Evolutionary conservation across 306 rosid species (phyloP).

Genomic region (Neltuma alba): DNA sequence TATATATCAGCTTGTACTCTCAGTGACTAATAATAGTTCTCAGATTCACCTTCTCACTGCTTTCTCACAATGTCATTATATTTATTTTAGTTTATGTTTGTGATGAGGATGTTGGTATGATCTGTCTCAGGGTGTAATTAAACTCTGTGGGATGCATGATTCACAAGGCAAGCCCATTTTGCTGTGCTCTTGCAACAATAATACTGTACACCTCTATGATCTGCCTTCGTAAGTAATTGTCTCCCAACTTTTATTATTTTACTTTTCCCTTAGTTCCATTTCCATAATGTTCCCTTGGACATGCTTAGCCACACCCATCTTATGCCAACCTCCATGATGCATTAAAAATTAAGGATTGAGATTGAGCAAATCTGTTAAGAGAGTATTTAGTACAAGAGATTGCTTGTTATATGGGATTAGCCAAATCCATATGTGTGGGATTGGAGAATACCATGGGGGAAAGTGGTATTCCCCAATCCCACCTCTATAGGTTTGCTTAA

Average conservation of each 20-base stretch:
- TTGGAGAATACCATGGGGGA: too few relatives aligned
- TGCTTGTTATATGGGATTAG: too few relatives aligned
- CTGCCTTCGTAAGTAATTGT: slow-evolving; percentile 87
- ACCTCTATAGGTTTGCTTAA: too few relatives aligned
- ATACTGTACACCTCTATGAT: slow-evolving; percentile 84
- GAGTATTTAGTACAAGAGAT: too few relatives aligned
- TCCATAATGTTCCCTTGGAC: neutral
- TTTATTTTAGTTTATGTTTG: neutral
- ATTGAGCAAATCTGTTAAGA: too few relatives aligned
- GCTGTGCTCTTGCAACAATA: slow-evolving; percentile 86
- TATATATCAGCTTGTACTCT: too few relatives aligned
- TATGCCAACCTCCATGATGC: neutral
- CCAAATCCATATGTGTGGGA: too few relatives aligned
- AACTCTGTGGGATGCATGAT: slow-evolving; percentile 92
- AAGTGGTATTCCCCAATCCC: too few relatives aligned
- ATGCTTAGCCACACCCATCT: neutral
- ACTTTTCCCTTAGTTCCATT: neutral
- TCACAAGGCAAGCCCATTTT: slow-evolving; percentile 86
- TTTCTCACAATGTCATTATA: neutral
- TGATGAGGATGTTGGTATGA: slow-evolving; percentile 19
- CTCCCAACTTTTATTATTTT: slow-evolving; percentile 20
- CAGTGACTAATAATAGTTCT: too few relatives aligned
- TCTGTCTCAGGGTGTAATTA: slow-evolving; percentile 70
- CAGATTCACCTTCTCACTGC: too few relatives aligned
- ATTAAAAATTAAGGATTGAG: too few relatives aligned